Conservation (phyloP, 2,329 filamentous ascomycete genomes). For the Septoria linicola region DNA sequence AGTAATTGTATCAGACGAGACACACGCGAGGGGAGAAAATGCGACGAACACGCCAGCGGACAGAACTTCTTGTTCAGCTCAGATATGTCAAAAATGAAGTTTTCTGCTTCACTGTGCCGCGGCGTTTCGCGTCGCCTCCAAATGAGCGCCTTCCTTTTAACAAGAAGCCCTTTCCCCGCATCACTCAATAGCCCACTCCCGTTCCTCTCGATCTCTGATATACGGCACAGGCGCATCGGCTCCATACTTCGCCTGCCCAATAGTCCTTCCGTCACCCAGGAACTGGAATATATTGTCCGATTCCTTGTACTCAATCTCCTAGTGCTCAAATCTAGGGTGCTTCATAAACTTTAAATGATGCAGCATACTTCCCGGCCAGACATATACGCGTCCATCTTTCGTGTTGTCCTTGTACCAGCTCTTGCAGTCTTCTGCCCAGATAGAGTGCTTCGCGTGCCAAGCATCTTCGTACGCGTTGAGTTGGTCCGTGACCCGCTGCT, state of each 20-base stretch:
- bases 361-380: slow-evolving; percentile 34
- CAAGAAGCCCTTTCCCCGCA: too few species aligned
- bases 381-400: slow-evolving; percentile 36
- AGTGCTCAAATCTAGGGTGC: slow-evolving; percentile 49
- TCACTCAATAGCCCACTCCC: slow-evolving; percentile 25
- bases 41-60: too few species aligned
- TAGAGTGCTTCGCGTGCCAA: slow-evolving; percentile 27
- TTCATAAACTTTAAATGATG: slow-evolving; percentile 32
- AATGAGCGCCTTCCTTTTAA: too few species aligned
- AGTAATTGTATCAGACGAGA: too few species aligned
- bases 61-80: too few species aligned
- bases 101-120: too few species aligned
- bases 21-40: too few species aligned
- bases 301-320: slow-evolving; percentile 47
- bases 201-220: slow-evolving; percentile 22
- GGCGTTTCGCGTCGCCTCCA: too few species aligned
- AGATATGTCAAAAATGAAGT: too few species aligned
- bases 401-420: slow-evolving; percentile 33
- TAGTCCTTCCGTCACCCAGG: slow-evolving; percentile 50
- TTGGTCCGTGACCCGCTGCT: slow-evolving; percentile 27
- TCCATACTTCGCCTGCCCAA: slow-evolving; percentile 25
- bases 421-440: slow-evolving; percentile 27
- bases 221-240: slow-evolving; percentile 24
- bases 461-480: slow-evolving; percentile 31
- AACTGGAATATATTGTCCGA: slow-evolving; percentile 46